Percentiles rank a stretch among this genome's conserved stretches.
Conservation (phyloP, 371 early-diverging fungal genomes). For the Coemansia sp. region DNA sequence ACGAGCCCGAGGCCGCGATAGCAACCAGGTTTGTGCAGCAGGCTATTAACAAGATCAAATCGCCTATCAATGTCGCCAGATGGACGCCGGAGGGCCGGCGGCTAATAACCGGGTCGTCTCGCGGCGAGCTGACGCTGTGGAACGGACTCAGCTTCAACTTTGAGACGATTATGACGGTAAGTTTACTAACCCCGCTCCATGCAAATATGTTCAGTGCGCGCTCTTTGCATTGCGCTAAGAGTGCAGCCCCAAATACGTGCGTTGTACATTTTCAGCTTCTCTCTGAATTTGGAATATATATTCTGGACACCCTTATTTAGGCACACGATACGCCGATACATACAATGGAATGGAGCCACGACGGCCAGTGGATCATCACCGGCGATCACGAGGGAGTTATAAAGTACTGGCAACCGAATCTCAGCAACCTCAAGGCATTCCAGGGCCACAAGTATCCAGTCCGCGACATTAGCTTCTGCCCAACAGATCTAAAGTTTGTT, state of each 20-base stretch:
- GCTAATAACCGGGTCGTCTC: slow-evolving; percentile 94
- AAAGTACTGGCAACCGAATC: slow-evolving; percentile 99
- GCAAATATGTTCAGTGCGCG: background rate
- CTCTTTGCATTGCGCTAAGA: too few species aligned
- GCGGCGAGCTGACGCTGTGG: slow-evolving; percentile 99
- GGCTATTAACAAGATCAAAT: slow-evolving; percentile 96
- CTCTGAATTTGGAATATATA: background rate
- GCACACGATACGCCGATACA: slow-evolving; percentile 97
- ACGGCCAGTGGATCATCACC: slow-evolving; percentile 95
- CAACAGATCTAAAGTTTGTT: slow-evolving; percentile 94
- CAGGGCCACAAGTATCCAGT: slow-evolving; percentile 94
- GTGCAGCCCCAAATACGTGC: too few species aligned
- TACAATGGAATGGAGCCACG: slow-evolving; percentile 98
- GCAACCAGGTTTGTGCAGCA: slow-evolving; percentile 95
- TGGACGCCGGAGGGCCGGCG: slow-evolving; percentile 99
- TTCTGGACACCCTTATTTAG: slow-evolving; percentile 8
- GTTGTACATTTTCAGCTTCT: too few species aligned
- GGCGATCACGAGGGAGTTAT: slow-evolving; percentile 96
- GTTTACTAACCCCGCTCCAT: background rate
- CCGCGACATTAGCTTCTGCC: slow-evolving; percentile 88
- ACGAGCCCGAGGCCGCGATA: slow-evolving; percentile 79
- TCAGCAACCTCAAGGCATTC: slow-evolving; percentile 96
- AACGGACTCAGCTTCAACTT: slow-evolving; percentile 99
- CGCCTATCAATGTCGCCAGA: slow-evolving; percentile 95
- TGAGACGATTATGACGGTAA: slow-evolving; percentile 95